A percentile compares a stretch with the other conserved stretches of the same genome.
These are phyloP conservation scores for Schwanniomyces occidentalis DNA, from an alignment of 805 yeast species.

Conservation along the genomic window DNA sequence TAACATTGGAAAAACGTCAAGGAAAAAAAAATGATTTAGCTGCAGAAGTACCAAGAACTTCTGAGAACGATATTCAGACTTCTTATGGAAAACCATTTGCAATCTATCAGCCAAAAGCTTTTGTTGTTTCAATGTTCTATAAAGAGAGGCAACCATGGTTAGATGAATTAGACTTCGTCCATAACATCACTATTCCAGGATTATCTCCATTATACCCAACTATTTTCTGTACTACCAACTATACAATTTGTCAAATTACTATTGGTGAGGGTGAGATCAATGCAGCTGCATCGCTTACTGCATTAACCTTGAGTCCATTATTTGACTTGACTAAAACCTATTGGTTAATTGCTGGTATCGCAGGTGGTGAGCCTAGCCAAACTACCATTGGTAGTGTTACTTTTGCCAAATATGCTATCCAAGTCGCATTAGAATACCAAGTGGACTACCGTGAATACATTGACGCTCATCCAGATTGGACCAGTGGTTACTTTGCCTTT, in stretches of 20 bases:
- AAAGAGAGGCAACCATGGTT: constrained; percentile 57
- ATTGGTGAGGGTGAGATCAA: constrained; percentile 73
- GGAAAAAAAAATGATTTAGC: constrained; percentile 13
- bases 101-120: constrained; percentile 51
- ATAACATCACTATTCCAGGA: constrained; percentile 66
- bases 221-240: constrained; percentile 54
- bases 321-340: constrained; percentile 62
- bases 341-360: constrained; percentile 66
- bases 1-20: constrained; percentile 13
- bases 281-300: constrained; percentile 60
- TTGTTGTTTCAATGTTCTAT: constrained; percentile 56
- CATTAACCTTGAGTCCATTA: constrained; percentile 51
- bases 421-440: constrained; percentile 60
- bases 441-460: constrained; percentile 49
- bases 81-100: constrained; percentile 32
- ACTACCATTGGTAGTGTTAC: constrained; percentile 63
- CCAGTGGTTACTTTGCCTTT: constrained; percentile 58
- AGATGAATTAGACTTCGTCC: constrained; percentile 44
- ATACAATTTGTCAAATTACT: constrained; percentile 57
- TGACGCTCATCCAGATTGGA: constrained; percentile 47
- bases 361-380: constrained; percentile 58
- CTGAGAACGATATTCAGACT: constrained; percentile 17
- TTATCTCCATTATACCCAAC: constrained; percentile 59
- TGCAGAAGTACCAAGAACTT: constrained; percentile 8
- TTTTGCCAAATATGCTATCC: constrained; percentile 60